A percentile compares a stretch with the other conserved stretches of the same genome.
phyloP scores from a whole-genome alignment of 257 asterid species.

The Fraxinus americana region DNA sequence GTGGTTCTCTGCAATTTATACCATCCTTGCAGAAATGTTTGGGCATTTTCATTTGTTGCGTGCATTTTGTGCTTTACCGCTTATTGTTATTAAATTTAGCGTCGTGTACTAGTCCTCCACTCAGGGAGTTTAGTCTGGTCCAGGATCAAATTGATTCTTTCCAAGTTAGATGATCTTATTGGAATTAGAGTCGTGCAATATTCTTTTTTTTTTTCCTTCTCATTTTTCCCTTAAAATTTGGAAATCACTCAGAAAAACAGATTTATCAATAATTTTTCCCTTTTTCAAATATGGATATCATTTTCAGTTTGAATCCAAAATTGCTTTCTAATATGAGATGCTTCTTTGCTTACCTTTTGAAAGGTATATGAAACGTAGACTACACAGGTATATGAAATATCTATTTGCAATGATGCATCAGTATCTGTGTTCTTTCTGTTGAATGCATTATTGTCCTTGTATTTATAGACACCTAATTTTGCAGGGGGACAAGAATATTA shows the following conservation, averaged over 20 bases:
- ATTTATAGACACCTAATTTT: conserved; percentile 18
- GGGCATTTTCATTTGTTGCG: conserved; percentile 14
- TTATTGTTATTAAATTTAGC: not conserved
- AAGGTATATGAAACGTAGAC: not conserved
- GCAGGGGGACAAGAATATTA: conserved; percentile 95
- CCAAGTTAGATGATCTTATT: conserved; percentile 10
- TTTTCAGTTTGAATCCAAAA: not conserved
- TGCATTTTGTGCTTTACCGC: conserved; percentile 10
- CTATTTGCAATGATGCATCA: conserved; percentile 1
- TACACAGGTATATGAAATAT: not conserved
- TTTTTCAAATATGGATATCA: not conserved
- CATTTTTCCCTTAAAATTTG: not conserved
- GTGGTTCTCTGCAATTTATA: not conserved
- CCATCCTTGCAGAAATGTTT: conserved; percentile 5
- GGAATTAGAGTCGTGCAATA: not conserved
- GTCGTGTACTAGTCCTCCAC: not conserved
- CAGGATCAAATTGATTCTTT: not conserved
- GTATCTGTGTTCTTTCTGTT: conserved; percentile 1
- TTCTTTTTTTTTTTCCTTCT: not conserved
- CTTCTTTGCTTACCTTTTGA: not conserved
- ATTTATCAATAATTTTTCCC: not conserved
- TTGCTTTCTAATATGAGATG: not conserved
- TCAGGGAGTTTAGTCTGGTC: not conserved
- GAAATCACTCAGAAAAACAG: conserved; percentile 1
- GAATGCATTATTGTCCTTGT: not conserved